Conservation (phyloP, 2,329 filamentous ascomycete genomes). For the Dactylellina cionopaga region DNA sequence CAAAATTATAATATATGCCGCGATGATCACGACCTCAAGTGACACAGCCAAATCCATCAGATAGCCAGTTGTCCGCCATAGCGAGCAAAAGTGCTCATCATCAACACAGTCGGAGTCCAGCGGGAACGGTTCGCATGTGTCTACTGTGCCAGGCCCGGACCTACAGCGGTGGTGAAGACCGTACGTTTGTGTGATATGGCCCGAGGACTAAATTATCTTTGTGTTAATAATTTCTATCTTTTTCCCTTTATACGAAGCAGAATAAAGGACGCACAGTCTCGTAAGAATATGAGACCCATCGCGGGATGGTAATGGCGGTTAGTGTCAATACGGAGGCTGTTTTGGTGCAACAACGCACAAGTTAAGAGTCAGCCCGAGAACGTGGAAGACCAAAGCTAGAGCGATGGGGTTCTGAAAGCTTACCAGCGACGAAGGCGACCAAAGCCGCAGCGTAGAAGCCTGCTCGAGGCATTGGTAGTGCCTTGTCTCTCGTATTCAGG, state of each 20-base stretch:
- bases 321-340: conserved; percentile 77
- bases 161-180: conserved; percentile 86
- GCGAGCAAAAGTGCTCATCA: conserved; percentile 82
- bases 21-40: conserved; percentile 81
- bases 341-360: conserved; percentile 1
- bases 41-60: conserved; percentile 84
- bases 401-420: too few species aligned
- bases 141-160: conserved; percentile 67
- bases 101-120: conserved; percentile 73
- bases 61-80: conserved; percentile 91
- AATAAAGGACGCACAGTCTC: conserved; percentile 61
- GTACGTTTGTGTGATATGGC: conserved; percentile 71
- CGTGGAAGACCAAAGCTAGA: not conserved
- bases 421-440: conserved; percentile 63
- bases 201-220: conserved; percentile 58
- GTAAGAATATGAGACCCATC: conserved; percentile 75
- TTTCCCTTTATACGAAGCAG: conserved; percentile 55
- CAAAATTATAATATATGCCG: conserved; percentile 80
- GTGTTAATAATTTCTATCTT: conserved; percentile 52
- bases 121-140: conserved; percentile 74
- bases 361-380: conserved; percentile 11
- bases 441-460: conserved; percentile 62
- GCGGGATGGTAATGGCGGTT: conserved; percentile 73
- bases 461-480: conserved; percentile 65
- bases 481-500: too few species aligned